These are phyloP conservation scores for Francoa sonchifolia DNA, from an alignment of 441 rosid species.

Conservation along the genomic window DNA sequence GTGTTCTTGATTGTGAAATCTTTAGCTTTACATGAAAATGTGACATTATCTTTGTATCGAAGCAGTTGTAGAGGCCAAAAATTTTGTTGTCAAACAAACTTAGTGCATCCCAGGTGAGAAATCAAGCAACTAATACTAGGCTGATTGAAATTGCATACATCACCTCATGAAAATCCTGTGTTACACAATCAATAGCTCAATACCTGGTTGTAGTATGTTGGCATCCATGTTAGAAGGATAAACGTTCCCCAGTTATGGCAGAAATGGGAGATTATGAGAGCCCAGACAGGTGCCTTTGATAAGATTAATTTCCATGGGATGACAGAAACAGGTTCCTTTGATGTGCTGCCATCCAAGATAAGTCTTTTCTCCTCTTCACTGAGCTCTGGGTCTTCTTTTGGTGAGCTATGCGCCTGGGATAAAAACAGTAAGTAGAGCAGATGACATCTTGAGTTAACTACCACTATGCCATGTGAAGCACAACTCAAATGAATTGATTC, in stretches of 20 bases:
- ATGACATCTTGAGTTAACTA: conserved; percentile 6
- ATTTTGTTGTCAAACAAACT: background rate
- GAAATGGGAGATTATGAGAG: conserved; percentile 87
- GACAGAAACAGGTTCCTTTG: conserved; percentile 69
- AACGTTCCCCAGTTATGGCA: conserved; percentile 99
- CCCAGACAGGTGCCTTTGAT: conserved; percentile 96
- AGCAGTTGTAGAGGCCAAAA: background rate
- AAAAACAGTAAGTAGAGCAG: conserved; percentile 13
- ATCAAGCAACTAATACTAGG: too few relatives aligned
- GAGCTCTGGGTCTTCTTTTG: conserved; percentile 69
- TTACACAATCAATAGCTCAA: background rate
- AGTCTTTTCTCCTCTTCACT: conserved; percentile 51
- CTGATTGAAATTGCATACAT: conserved; percentile 1
- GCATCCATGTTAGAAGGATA: conserved; percentile 97
- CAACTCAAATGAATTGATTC: conserved; percentile 7
- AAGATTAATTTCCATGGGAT: conserved; percentile 92
- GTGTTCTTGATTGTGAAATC: too few relatives aligned
- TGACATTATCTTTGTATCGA: conserved; percentile 3
- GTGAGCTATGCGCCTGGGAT: conserved; percentile 79
- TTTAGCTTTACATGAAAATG: too few relatives aligned
- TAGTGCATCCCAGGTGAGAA: too few relatives aligned
- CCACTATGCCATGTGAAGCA: conserved; percentile 5
- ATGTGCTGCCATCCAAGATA: conserved; percentile 48
- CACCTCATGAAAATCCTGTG: background rate
- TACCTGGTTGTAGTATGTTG: conserved; percentile 98